These are phyloP conservation scores for Candida sojae DNA, from an alignment of 1,139 yeast genomes.

Conservation along the genomic window DNA sequence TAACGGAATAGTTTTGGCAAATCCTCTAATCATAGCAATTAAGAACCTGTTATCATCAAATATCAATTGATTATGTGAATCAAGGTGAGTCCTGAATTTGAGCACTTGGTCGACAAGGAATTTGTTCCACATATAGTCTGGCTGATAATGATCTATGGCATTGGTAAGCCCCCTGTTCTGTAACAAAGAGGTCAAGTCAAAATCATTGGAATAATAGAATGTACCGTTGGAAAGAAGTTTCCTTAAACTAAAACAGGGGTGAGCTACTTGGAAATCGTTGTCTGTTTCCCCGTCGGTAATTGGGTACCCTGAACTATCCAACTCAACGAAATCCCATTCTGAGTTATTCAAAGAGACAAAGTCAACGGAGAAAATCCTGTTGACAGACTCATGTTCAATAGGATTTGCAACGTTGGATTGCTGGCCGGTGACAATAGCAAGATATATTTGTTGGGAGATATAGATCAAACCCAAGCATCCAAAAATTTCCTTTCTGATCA, in stretches of 20 bases:
- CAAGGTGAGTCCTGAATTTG: slow-evolving; percentile 70
- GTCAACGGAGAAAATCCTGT: slow-evolving; percentile 80
- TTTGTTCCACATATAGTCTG: slow-evolving; percentile 95
- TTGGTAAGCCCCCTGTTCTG: slow-evolving; percentile 67
- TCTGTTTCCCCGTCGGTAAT: slow-evolving; percentile 20
- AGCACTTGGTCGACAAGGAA: slow-evolving; percentile 86
- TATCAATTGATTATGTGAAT: slow-evolving; percentile 53
- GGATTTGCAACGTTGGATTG: slow-evolving; percentile 82
- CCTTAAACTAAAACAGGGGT: slow-evolving; percentile 81
- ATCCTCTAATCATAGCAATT: slow-evolving; percentile 92
- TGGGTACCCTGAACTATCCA: slow-evolving; percentile 67
- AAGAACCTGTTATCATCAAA: slow-evolving; percentile 78
- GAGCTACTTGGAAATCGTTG: slow-evolving; percentile 46
- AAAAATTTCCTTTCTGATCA: slow-evolving; percentile 59
- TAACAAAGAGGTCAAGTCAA: slow-evolving; percentile 81
- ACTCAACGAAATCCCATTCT: slow-evolving; percentile 77
- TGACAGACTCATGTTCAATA: slow-evolving; percentile 73
- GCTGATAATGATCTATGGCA: slow-evolving; percentile 57
- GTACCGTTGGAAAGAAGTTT: slow-evolving; percentile 85
- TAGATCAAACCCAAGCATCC: slow-evolving; percentile 88
- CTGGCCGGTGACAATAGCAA: slow-evolving; percentile 78
- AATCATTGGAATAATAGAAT: slow-evolving; percentile 88
- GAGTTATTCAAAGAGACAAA: slow-evolving; percentile 72
- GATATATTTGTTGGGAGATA: slow-evolving; percentile 63
- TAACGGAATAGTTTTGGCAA: slow-evolving; percentile 76